Base-by-base conservation (phyloP, 129 eudicot species). In the Erigeron canadensis region DNA sequence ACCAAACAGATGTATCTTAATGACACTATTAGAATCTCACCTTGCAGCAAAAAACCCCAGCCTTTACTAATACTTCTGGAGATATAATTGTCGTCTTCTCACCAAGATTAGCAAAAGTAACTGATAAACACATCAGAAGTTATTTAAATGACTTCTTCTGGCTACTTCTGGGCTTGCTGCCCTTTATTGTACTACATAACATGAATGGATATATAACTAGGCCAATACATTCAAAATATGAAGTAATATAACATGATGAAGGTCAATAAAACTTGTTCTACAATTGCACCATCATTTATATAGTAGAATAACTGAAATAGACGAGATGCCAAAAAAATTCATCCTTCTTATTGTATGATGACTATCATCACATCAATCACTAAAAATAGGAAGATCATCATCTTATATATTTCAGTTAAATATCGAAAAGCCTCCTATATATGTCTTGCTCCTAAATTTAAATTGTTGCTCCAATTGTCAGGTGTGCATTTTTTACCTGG, bases 11-110 rank as follows among this genome's bases (percentile, higher is more conserved):
- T 5, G 48, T 42, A 67, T 21, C 15, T 10, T 38, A 40, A 48
- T 6, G 61, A 34, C 13, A 10, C 23, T 5, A 61, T 48, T 8
- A 11, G 40, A 17, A 47, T 28, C 65, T 63, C 47, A 93, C 98
- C 98, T n/a, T 87, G 95, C 90, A 93, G 77, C 96, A 89, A 60
- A 96, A 95, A 61, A 93, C 86, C 38, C 96, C 95, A 21, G 96
- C 95, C 70, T 57, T 82, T 44, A 87, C 53, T 53, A 93, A 86
- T 62, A 89, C 93, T 81, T 93, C 96, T 0, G 98, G 98, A 19
- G 98, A 89, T 87, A 93, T 87, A 75, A 93, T 86, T 4, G 96
- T 93, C 57, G 92, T 93, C 84, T 89, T 93, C 87, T 84, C 88
- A 40, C 88, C 98, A 74, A 93, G 98, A 54, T 83, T 85, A 16